Evolutionary conservation across 768 basidiomycete genomes (phyloP).

Genomic region (Suillus spraguei): DNA sequence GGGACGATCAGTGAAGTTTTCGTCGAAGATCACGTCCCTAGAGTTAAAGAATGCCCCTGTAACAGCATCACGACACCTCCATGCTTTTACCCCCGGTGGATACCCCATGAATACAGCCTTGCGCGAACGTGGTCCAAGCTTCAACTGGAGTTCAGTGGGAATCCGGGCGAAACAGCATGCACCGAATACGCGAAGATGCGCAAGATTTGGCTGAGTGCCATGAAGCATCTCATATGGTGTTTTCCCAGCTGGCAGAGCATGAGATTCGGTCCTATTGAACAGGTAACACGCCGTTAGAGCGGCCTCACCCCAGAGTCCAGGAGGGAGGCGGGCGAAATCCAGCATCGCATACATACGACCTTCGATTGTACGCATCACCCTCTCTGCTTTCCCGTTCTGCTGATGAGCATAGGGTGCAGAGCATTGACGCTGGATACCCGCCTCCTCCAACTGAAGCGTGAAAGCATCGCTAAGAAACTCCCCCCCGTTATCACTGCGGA

Average conservation of each 20-base stretch:
- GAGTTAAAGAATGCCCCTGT: too few species aligned
- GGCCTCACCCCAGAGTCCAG: background rate
- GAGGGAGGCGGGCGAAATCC: background rate
- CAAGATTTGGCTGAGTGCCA: background rate
- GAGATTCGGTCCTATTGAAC: background rate
- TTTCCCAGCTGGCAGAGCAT: background rate
- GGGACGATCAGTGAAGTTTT: too few species aligned
- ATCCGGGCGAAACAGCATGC: background rate
- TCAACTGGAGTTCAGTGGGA: background rate
- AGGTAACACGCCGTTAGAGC: background rate
- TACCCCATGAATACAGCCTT: too few species aligned
- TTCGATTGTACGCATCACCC: background rate
- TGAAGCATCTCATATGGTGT: background rate
- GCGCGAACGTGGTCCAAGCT: too few species aligned
- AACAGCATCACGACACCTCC: too few species aligned
- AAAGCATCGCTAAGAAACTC: background rate
- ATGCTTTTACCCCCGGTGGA: too few species aligned
- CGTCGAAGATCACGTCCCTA: too few species aligned
- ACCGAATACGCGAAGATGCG: too few species aligned
- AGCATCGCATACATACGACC: background rate
- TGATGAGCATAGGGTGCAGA: background rate
- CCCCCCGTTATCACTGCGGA: too few species aligned
- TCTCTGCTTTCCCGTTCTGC: background rate
- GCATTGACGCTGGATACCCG: background rate
- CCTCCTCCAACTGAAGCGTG: rapidly evolving